These are phyloP conservation scores for Immersiella caudata DNA, from an alignment of 495 filamentous ascomycete genomes.

Conservation along the genomic window DNA sequence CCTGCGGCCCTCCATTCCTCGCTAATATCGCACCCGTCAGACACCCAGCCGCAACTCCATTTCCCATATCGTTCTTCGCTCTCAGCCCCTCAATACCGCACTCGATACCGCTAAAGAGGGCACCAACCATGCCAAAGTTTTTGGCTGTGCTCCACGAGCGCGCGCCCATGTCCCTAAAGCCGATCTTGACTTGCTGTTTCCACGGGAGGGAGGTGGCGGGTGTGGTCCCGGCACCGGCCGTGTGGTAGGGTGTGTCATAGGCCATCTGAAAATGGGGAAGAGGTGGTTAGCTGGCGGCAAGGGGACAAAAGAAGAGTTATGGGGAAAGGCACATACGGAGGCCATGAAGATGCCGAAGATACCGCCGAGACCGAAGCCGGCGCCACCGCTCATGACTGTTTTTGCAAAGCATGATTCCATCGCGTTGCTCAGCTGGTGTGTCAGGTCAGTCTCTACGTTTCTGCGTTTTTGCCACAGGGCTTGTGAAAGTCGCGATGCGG, in stretches of 20 bases:
- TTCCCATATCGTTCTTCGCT: constrained; percentile 91
- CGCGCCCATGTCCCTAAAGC: constrained; percentile 91
- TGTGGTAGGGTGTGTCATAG: constrained; percentile 41
- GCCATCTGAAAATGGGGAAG: constrained; percentile 34
- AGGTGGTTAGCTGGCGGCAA: too few relatives aligned
- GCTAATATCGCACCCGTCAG: constrained; percentile 88
- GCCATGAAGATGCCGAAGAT: constrained; percentile 97
- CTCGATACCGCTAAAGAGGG: constrained; percentile 88
- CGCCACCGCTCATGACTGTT: constrained; percentile 76
- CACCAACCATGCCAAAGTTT: constrained; percentile 92
- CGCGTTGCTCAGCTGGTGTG: constrained; percentile 46
- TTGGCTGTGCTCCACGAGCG: constrained; percentile 84
- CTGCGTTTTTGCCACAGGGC: not conserved
- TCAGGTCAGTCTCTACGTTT: not conserved
- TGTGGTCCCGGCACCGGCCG: constrained; percentile 37
- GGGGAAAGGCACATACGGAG: constrained; percentile 76
- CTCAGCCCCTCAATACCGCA: constrained; percentile 91
- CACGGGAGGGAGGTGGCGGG: constrained; percentile 72
- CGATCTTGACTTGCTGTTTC: constrained; percentile 74
- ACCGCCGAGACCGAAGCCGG: constrained; percentile 89
- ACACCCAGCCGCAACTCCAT: constrained; percentile 86
- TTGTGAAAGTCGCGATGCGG: not conserved
- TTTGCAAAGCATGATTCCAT: constrained; percentile 92
- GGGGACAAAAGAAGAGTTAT: too few relatives aligned
- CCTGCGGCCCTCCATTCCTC: constrained; percentile 84